Conservation (phyloP, 2,329 filamentous ascomycete species). For the Ceratocystiopsis minuta region DNA sequence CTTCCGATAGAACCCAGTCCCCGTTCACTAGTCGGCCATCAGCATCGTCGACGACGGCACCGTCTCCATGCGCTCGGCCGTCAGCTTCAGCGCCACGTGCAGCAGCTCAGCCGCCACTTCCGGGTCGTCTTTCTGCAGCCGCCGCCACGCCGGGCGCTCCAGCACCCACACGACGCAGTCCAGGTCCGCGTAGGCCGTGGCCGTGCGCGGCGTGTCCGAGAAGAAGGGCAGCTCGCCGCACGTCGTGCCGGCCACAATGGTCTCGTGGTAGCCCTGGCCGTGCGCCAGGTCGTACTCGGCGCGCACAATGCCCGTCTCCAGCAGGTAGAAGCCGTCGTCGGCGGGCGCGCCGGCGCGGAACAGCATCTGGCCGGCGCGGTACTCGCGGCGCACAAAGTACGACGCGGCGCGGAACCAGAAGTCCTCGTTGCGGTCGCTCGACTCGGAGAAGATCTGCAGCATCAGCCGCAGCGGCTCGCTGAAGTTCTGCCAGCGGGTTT, state of each 20-base stretch:
- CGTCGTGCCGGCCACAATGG: constrained; percentile 84
- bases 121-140: constrained; percentile 51
- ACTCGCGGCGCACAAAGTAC: constrained; percentile 58
- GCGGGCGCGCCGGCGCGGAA: constrained; percentile 64
- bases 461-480: constrained; percentile 82
- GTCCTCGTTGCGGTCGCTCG: constrained; percentile 75
- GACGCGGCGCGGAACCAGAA: constrained; percentile 75
- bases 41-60: constrained; percentile 11
- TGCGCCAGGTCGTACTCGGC: constrained; percentile 86
- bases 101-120: constrained; percentile 73
- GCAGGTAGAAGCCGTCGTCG: constrained; percentile 67
- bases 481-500: constrained; percentile 65
- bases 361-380: constrained; percentile 50
- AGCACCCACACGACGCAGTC: constrained; percentile 73
- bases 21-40: constrained; percentile 5
- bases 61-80: constrained; percentile 65
- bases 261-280: constrained; percentile 62
- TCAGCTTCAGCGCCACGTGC: constrained; percentile 78
- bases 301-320: constrained; percentile 76
- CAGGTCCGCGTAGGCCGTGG: constrained; percentile 67
- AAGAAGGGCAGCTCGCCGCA: constrained; percentile 96
- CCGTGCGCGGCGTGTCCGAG: constrained; percentile 71
- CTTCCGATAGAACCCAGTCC: no score
- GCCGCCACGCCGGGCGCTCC: constrained; percentile 51
- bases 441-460: constrained; percentile 82